Conservation (phyloP, 768 basidiomycete genomes). For the Pholiota microspora region DNA sequence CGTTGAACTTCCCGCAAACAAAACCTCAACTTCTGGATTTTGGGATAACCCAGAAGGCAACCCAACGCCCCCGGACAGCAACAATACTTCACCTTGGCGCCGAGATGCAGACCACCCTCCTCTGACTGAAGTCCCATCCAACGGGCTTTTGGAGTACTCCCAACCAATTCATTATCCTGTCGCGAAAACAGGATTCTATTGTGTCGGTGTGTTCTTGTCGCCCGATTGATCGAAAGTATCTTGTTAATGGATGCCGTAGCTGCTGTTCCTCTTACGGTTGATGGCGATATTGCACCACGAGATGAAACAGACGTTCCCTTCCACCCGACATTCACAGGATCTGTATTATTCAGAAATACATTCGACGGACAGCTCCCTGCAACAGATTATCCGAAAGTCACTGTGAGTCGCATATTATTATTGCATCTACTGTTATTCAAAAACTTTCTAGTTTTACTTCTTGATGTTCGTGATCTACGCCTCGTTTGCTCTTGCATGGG, state of each 20-base stretch:
- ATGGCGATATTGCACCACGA: slow-evolving; percentile 36
- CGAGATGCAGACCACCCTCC: slow-evolving; percentile 11
- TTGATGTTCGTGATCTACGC: slow-evolving; percentile 79
- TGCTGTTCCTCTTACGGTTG: slow-evolving; percentile 85
- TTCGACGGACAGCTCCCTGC: slow-evolving; percentile 90
- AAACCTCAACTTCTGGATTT: slow-evolving; percentile 32
- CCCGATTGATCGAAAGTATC: background rate
- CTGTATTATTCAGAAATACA: slow-evolving; percentile 81
- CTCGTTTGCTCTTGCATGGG: slow-evolving; percentile 72
- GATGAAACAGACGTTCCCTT: slow-evolving; percentile 50
- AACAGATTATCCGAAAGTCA: slow-evolving; percentile 96
- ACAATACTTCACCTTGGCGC: slow-evolving; percentile 51
- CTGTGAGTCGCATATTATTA: slow-evolving; percentile 48
- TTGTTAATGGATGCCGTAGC: slow-evolving; percentile 39
- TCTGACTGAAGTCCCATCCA: slow-evolving; percentile 41
- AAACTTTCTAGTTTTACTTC: slow-evolving; percentile 73
- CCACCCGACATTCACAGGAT: slow-evolving; percentile 79
- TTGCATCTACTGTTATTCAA: slow-evolving; percentile 2
- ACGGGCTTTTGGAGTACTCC: slow-evolving; percentile 52
- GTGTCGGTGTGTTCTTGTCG: slow-evolving; percentile 71
- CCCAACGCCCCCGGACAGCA: slow-evolving; percentile 48
- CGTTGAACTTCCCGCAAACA: slow-evolving; percentile 54
- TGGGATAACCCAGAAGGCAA: slow-evolving; percentile 64
- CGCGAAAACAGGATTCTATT: slow-evolving; percentile 90
- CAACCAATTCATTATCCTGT: slow-evolving; percentile 83